Evolutionary conservation across 495 filamentous ascomycete genomes (phyloP).

Genomic region (Trichoderma parareesei): DNA sequence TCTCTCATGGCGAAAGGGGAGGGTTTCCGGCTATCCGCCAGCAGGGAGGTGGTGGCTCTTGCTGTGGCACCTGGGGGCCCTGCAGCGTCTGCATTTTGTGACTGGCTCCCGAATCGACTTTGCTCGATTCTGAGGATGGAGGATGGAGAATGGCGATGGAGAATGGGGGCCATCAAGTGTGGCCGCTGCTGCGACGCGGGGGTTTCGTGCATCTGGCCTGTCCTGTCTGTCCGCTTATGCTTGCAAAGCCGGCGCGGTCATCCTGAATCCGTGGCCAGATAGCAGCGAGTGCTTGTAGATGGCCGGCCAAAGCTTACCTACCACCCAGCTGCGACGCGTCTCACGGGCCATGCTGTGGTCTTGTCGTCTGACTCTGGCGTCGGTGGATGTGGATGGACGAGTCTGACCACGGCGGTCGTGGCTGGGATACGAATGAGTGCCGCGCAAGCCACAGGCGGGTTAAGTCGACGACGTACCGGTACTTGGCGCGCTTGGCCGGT

Average conservation of each 20-base stretch:
- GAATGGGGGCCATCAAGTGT: background rate
- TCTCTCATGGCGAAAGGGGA: background rate
- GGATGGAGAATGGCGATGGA: background rate
- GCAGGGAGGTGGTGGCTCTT: background rate
- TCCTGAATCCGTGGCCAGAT: background rate
- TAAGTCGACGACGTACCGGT: background rate
- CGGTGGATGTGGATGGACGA: background rate
- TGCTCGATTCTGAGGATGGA: background rate
- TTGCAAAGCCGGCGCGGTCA: background rate
- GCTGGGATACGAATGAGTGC: slow-evolving; percentile 2
- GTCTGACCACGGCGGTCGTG: background rate
- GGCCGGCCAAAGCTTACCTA: background rate
- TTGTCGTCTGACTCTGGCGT: background rate
- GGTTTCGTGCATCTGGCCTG: background rate
- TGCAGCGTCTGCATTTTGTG: background rate
- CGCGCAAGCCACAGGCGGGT: background rate
- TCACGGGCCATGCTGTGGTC: slow-evolving; percentile 1
- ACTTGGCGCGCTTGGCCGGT: background rate
- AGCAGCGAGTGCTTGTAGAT: background rate
- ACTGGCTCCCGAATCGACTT: background rate
- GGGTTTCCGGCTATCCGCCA: background rate
- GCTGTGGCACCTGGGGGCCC: background rate
- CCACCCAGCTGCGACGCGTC: background rate
- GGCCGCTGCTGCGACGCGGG: slow-evolving; percentile 1
- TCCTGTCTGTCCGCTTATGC: background rate